Conservation (phyloP, 192 early-diverging fungal species). For the Dispira parvispora region DNA sequence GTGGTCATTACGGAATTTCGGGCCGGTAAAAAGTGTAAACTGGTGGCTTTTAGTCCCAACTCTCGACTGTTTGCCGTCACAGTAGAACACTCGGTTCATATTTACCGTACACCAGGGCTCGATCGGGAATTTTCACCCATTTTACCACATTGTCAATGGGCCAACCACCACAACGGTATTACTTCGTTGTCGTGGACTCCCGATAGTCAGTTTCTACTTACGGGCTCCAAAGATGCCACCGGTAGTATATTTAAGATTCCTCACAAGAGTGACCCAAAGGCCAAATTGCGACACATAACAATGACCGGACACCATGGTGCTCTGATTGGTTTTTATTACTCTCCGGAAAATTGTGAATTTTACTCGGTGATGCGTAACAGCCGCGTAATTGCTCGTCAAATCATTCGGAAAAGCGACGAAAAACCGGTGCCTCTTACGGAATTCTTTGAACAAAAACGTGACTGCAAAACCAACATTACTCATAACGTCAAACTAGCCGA, state of each 20-base stretch:
- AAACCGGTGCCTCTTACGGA: conserved; percentile 37
- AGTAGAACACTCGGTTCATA: conserved; percentile 63
- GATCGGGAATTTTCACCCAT: conserved; percentile 87
- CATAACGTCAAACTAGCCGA: conserved; percentile 62
- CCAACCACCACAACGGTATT: conserved; percentile 76
- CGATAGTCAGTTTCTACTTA: conserved; percentile 54
- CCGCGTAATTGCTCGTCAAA: conserved; percentile 65
- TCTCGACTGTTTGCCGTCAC: conserved; percentile 77
- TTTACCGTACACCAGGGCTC: conserved; percentile 87
- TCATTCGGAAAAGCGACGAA: conserved; percentile 33
- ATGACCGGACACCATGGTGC: not conserved
- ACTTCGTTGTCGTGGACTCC: conserved; percentile 66
- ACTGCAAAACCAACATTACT: conserved; percentile 32
- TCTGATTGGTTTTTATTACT: not conserved
- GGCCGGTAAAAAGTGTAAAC: conserved; percentile 65
- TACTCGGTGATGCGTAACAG: conserved; percentile 86
- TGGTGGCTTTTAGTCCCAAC: conserved; percentile 84
- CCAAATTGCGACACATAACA: conserved; percentile 45
- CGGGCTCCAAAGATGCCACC: conserved; percentile 24
- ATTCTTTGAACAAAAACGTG: conserved; percentile 18
- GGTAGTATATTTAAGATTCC: conserved; percentile 16
- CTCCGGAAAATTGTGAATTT: conserved; percentile 18
- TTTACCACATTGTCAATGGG: conserved; percentile 46
- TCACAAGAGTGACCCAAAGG: conserved; percentile 13
- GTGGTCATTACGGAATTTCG: conserved; percentile 79